Percentiles rank a stretch among this genome's conserved stretches.
These are phyloP conservation scores for Hypoxylon sp. DNA, from an alignment of 2,329 filamentous ascomycete genomes.

Conservation along the genomic window DNA sequence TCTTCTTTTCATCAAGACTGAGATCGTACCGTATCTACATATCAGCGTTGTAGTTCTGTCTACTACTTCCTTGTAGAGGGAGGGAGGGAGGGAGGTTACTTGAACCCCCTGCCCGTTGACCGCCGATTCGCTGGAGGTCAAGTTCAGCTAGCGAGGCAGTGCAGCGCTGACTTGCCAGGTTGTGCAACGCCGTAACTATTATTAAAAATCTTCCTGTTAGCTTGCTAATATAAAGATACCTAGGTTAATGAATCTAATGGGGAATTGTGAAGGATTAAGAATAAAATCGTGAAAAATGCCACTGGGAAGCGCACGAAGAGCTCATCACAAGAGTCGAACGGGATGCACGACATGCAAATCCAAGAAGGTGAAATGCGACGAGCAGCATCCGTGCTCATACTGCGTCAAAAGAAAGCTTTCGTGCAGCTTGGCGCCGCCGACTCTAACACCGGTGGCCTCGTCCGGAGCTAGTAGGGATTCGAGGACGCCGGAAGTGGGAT, in stretches of 20 bases:
- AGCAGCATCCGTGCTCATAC: slow-evolving; percentile 39
- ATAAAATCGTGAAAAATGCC: slow-evolving; percentile 12
- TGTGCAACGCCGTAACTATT: slow-evolving; percentile 4
- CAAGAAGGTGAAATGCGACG: slow-evolving; percentile 41
- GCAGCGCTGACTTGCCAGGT: slow-evolving; percentile 2
- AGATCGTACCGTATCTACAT: too few species aligned
- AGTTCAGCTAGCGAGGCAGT: slow-evolving; percentile 4
- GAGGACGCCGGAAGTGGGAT: slow-evolving; percentile 1
- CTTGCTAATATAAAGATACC: not conserved
- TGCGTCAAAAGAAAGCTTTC: slow-evolving; percentile 36
- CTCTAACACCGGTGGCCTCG: slow-evolving; percentile 2
- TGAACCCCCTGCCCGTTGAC: not conserved
- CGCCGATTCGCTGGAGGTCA: slow-evolving; percentile 7
- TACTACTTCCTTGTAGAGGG: too few species aligned
- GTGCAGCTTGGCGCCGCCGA: slow-evolving; percentile 35
- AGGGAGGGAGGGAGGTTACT: too few species aligned
- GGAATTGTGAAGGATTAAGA: not conserved
- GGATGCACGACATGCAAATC: slow-evolving; percentile 35
- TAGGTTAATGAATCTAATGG: not conserved
- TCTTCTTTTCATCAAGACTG: too few species aligned
- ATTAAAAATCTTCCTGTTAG: not conserved
- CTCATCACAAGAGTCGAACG: slow-evolving; percentile 30
- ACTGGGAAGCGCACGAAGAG: slow-evolving; percentile 27
- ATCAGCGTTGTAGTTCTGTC: too few species aligned
- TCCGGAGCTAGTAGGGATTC: not conserved